Conservation (phyloP, 2,329 filamentous ascomycete genomes). For the Beauveria sp. region DNA sequence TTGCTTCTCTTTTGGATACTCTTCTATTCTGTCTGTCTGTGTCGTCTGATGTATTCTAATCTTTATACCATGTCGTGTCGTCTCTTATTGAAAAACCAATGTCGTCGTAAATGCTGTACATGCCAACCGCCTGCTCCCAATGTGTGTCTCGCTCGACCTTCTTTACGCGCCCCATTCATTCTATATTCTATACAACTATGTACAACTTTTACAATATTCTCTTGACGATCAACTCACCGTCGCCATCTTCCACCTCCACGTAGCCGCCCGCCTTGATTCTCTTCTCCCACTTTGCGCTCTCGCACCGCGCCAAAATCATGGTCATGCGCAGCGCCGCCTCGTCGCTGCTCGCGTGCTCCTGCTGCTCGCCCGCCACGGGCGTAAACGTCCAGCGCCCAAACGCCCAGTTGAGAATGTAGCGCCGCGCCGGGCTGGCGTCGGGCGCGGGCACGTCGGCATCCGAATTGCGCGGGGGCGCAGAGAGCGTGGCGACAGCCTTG, state of each 20-base stretch:
- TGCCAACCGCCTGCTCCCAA: not conserved
- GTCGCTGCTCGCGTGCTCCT: constrained; percentile 48
- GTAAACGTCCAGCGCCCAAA: constrained; percentile 95
- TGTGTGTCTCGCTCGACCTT: not conserved
- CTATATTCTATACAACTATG: constrained; percentile 6
- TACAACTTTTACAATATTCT: constrained; percentile 17
- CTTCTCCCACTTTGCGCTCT: constrained; percentile 72
- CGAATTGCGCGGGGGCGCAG: constrained; percentile 40
- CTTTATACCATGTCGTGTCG: not conserved
- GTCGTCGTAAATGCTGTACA: not conserved
- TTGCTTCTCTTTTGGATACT: not conserved
- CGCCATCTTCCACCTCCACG: constrained; percentile 38
- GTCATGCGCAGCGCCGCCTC: constrained; percentile 61
- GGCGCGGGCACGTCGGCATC: constrained; percentile 37
- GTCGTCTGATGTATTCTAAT: not conserved
- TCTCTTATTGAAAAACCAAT: not conserved
- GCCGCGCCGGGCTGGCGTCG: constrained; percentile 25
- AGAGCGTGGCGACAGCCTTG: constrained; percentile 58
- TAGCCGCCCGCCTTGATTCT: constrained; percentile 53
- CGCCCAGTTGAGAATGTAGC: constrained; percentile 96
- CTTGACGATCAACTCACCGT: constrained; percentile 44
- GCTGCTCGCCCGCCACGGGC: constrained; percentile 31
- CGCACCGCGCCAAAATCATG: constrained; percentile 64
- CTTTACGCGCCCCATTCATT: not conserved
- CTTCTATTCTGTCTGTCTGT: not conserved